Evolutionary conservation across 75 land plant species (phyloP).

Genomic region (Pinus albicaulis): DNA sequence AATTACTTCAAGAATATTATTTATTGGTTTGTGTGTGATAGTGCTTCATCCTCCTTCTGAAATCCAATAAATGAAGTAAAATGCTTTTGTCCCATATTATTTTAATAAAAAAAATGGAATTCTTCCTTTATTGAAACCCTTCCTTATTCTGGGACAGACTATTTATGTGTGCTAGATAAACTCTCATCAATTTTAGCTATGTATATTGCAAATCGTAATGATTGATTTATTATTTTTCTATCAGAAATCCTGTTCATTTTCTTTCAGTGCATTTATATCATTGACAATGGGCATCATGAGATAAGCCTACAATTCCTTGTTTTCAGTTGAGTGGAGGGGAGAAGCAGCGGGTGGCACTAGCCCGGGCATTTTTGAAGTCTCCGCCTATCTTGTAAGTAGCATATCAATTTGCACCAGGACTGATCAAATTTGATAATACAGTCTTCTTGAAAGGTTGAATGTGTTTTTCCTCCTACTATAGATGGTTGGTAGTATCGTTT

Average conservation of each 20-base stretch:
- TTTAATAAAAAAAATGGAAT: neutral
- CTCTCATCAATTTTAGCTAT: neutral
- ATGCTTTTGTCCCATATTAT: neutral
- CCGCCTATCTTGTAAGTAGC: constrained; percentile 73
- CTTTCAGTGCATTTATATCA: neutral
- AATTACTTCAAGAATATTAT: too few relatives aligned
- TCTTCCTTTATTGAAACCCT: neutral
- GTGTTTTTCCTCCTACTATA: neutral
- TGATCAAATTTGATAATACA: neutral
- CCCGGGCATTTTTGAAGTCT: constrained; percentile 89
- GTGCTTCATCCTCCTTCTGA: too few relatives aligned
- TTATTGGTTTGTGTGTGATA: too few relatives aligned
- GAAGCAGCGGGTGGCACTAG: constrained; percentile 93
- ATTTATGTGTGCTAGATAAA: neutral
- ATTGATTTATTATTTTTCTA: neutral
- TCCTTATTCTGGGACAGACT: neutral
- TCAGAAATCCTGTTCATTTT: neutral
- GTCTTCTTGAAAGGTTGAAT: neutral
- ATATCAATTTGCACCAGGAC: neutral
- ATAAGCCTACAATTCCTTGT: neutral
- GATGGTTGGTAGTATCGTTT: neutral
- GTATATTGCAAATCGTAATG: neutral
- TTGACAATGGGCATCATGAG: neutral
- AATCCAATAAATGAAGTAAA: neutral
- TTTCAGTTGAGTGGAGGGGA: constrained; percentile 98